phyloP scores from a whole-genome alignment of 2,329 filamentous ascomycete genomes.

The Trematosphaeria pertusa region DNA sequence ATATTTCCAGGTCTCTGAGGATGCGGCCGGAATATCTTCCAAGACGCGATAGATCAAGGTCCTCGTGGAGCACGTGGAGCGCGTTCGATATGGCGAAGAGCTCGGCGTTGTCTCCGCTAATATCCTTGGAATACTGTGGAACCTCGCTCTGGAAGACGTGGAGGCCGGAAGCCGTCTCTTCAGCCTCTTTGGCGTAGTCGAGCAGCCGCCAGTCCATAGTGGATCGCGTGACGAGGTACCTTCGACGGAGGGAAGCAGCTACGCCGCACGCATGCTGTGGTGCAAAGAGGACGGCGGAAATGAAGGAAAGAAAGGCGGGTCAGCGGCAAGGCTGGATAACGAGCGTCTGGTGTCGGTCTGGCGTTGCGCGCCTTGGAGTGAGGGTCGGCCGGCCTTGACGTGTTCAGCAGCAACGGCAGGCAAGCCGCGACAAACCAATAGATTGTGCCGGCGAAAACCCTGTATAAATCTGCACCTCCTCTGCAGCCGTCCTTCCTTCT shows the following conservation, averaged over 20 bases:
- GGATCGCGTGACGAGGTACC: constrained; percentile 32
- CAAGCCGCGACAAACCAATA: constrained; percentile 37
- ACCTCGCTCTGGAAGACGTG: constrained; percentile 58
- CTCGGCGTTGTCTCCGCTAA: constrained; percentile 61
- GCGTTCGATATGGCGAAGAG: constrained; percentile 62
- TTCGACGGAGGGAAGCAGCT: constrained; percentile 27
- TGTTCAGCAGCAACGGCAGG: constrained; percentile 41
- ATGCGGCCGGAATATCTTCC: constrained; percentile 47
- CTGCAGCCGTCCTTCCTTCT: constrained; percentile 25
- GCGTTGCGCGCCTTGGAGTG: constrained; percentile 26
- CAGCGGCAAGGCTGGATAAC: constrained; percentile 36
- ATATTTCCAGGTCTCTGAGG: constrained; percentile 56
- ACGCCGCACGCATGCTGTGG: constrained; percentile 22
- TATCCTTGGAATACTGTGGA: constrained; percentile 58
- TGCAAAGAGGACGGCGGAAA: constrained; percentile 14
- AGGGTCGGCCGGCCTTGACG: constrained; percentile 40
- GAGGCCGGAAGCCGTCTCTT: constrained; percentile 61
- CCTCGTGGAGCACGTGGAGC: constrained; percentile 56
- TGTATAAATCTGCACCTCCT: constrained; percentile 41
- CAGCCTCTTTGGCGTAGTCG: constrained; percentile 55
- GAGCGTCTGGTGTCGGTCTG: constrained; percentile 33
- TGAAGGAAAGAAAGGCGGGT: constrained; percentile 17
- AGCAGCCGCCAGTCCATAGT: constrained; percentile 48
- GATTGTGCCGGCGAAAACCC: constrained; percentile 39
- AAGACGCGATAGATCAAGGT: constrained; percentile 50